These are phyloP conservation scores for Globisporangium rhizosaccharum DNA, from an alignment of 352 stramenopile species.

Conservation along the genomic window DNA sequence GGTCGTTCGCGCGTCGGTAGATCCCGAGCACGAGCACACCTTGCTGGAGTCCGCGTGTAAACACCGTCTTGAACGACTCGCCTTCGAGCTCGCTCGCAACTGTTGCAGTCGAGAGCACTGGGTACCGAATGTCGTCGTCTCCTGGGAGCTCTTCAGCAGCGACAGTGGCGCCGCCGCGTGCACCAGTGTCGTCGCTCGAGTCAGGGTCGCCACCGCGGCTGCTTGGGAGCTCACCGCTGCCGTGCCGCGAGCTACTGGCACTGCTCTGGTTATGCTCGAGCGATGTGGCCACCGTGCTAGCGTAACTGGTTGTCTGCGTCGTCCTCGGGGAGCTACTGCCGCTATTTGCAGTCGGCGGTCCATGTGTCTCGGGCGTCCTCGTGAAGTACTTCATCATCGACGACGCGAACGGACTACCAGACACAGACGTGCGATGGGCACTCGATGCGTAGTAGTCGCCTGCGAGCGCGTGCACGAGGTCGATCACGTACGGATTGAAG, in stretches of 20 bases:
- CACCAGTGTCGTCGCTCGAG: not conserved
- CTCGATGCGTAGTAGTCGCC: constrained; percentile 30
- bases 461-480: constrained; percentile 44
- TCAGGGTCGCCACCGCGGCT: not conserved
- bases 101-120: constrained; percentile 27
- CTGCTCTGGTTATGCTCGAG: not conserved
- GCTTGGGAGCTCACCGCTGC: not conserved
- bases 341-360: not conserved
- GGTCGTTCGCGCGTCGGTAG: constrained; percentile 33
- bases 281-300: not conserved
- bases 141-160: not conserved
- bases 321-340: not conserved
- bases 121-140: constrained; percentile 11
- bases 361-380: not conserved
- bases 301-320: not conserved
- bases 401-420: constrained; percentile 20
- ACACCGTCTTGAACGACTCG: constrained; percentile 33
- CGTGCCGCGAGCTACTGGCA: not conserved
- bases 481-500: constrained; percentile 67
- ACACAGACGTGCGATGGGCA: constrained; percentile 4
- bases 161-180: not conserved
- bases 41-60: constrained; percentile 30
- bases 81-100: constrained; percentile 28
- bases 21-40: constrained; percentile 42
- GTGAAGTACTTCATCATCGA: constrained; percentile 28